Evolutionary conservation across 805 yeast genomes (phyloP), one percentile per base, ranked within the genome.

Genomic region (Kluyveromyces aestuarii): DNA sequence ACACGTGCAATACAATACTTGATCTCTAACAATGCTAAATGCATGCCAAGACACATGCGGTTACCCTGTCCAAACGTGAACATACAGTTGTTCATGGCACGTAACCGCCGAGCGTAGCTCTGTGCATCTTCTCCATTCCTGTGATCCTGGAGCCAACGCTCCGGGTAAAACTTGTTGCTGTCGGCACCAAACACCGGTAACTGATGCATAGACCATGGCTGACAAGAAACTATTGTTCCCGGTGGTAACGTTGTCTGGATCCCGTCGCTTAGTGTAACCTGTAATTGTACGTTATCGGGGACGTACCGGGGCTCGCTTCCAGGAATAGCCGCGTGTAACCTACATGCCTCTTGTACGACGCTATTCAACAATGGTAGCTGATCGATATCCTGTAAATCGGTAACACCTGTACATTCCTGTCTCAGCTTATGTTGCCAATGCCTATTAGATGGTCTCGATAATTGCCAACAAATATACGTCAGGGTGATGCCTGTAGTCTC

Each of bases 41-140:
- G 73, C 79, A 80, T 75, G 1, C 91, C 90, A 47, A 82, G 67
- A 57, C 91, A 84, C 88, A 82, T 82, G 53, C 88, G 67, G 18
- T 80, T 71, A 2, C 90, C 91, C 39, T 80, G 76, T 1, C 90
- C 89, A 67, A 84, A 84, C 0, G 84, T 80, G 73, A 82, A 75
- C 72, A 82, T 75, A 54, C 71, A 70, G 46, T 68, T 72, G 49
- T 72, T 70, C 78, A 80, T 82, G 8, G 47, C 48, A 47, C 65
- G 71, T 35, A 75, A 56, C 38, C 82, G 58, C 6, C 49, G 52
- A 6, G 57, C 57, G 57, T 60, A 74, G 4, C 64, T 69, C 1
- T 57, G 60, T 2, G 57, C 61, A 2, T 61, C 51, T 55, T 75
- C 80, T 36, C 58, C 55, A 8, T n/a, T 11, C 8, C 21, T 13